A percentile compares a stretch with the other conserved stretches of the same genome.
Evolutionary conservation across 2,329 filamentous ascomycete genomes (phyloP).

Genomic region (Talaromyces funiculosus): DNA sequence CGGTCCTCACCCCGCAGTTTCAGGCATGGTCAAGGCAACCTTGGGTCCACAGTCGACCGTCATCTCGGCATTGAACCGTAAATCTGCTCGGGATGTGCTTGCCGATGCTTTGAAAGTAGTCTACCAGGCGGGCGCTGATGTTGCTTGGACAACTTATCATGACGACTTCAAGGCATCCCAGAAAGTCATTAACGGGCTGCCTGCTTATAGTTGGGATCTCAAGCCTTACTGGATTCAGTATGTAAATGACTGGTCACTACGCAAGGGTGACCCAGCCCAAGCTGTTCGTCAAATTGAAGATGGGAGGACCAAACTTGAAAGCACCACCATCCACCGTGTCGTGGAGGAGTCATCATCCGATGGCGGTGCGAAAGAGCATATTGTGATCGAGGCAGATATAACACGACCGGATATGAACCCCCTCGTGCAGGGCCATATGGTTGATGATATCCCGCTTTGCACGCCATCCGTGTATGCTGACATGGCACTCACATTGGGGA

Average conservation of each 20-base stretch:
- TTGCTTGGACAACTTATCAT: too few relatives aligned
- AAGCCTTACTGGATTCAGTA: conserved; percentile 71
- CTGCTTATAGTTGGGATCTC: conserved; percentile 62
- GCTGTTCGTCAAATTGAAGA: too few relatives aligned
- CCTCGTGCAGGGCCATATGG: conserved; percentile 16
- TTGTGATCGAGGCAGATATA: too few relatives aligned
- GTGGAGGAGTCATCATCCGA: too few relatives aligned
- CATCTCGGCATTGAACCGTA: too few relatives aligned
- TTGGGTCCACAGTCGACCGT: background rate
- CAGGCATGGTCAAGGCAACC: background rate
- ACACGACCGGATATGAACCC: conserved; percentile 9
- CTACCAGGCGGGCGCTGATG: too few relatives aligned
- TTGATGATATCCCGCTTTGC: conserved; percentile 23
- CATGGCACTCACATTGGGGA: background rate
- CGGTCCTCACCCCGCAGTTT: background rate
- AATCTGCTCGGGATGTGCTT: too few relatives aligned
- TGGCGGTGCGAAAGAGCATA: too few relatives aligned
- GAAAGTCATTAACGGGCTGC: conserved; percentile 39
- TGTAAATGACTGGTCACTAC: conserved; percentile 56
- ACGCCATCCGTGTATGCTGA: conserved; percentile 23
- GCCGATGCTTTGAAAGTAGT: too few relatives aligned
- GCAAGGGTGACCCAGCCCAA: background rate
- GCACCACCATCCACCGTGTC: too few relatives aligned
- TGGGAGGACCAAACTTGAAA: too few relatives aligned
- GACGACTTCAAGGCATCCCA: conserved; percentile 42